Evolutionary conservation across 345 rosid species (phyloP).

Genomic region (Hibiscus trionum): DNA sequence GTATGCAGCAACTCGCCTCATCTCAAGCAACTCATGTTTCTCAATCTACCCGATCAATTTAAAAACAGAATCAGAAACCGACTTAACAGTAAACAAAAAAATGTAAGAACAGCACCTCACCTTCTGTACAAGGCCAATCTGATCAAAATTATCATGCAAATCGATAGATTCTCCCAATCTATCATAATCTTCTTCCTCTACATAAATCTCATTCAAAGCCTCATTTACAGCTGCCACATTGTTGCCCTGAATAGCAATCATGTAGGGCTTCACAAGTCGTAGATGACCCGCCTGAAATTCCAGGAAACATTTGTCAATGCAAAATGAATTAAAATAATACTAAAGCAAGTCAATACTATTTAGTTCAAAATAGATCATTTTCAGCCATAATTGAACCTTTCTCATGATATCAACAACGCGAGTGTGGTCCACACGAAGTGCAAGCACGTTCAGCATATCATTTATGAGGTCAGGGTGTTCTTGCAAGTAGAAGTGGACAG

Average conservation of each 20-base stretch:
- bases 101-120: conserved; percentile 22
- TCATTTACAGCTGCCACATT: conserved; percentile 90
- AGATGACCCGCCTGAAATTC: conserved; percentile 81
- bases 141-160: conserved; percentile 85
- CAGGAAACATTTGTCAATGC: neutral
- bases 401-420: conserved; percentile 98
- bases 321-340: neutral
- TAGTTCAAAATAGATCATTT: neutral
- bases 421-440: conserved; percentile 86
- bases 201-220: conserved; percentile 85
- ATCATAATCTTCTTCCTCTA: conserved; percentile 93
- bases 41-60: conserved; percentile 53
- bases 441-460: conserved; percentile 90
- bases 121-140: conserved; percentile 89
- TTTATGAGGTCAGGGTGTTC: conserved; percentile 95
- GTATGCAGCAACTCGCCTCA: conserved; percentile 99
- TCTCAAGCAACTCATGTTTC: conserved; percentile 97
- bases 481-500: conserved; percentile 96
- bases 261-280: conserved; percentile 89
- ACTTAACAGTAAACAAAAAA: neutral
- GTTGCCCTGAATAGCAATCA: conserved; percentile 94
- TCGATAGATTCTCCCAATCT: conserved; percentile 90
- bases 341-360: neutral
- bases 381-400: conserved; percentile 45
- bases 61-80: conserved; percentile 9